phyloP scores from a whole-genome alignment of 805 yeast genomes.

The Saturnispora dispora region DNA sequence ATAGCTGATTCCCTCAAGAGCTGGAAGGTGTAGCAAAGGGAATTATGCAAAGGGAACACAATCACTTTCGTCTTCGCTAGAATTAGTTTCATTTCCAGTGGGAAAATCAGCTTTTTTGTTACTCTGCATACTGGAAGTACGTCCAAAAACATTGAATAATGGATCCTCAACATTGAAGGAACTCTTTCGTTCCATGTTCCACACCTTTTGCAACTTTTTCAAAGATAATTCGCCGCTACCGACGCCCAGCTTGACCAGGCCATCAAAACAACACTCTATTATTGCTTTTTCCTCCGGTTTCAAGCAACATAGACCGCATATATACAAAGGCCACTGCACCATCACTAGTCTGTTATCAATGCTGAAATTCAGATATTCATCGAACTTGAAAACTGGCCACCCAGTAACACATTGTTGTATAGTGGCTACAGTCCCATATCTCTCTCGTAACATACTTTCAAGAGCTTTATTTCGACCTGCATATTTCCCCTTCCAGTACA shows the following conservation, averaged over 20 bases:
- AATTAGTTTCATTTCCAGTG: background rate
- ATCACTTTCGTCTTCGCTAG: slow-evolving; percentile 19
- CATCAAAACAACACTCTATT: slow-evolving; percentile 29
- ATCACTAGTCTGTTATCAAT: slow-evolving; percentile 29
- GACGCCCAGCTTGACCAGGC: slow-evolving; percentile 27
- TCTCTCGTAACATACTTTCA: background rate
- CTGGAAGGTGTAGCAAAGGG: background rate
- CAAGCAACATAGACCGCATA: slow-evolving; percentile 28
- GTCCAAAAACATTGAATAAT: slow-evolving; percentile 18
- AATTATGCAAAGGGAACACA: slow-evolving; percentile 28
- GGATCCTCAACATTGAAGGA: slow-evolving; percentile 18
- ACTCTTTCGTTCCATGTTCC: slow-evolving; percentile 24
- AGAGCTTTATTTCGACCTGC: background rate
- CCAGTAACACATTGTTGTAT: background rate
- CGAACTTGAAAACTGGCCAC: slow-evolving; percentile 18
- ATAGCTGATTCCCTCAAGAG: background rate
- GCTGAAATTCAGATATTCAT: slow-evolving; percentile 24
- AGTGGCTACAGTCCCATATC: slow-evolving; percentile 3
- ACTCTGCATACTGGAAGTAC: background rate
- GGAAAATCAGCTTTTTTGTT: background rate
- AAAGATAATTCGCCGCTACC: slow-evolving; percentile 30
- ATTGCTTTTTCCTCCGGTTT: slow-evolving; percentile 24
- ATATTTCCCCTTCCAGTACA: slow-evolving; percentile 12
- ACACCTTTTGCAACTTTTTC: slow-evolving; percentile 23
- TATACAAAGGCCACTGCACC: slow-evolving; percentile 31